phyloP scores from a whole-genome alignment of 2,329 filamentous ascomycete species.

The Penicillium verrucosum region DNA sequence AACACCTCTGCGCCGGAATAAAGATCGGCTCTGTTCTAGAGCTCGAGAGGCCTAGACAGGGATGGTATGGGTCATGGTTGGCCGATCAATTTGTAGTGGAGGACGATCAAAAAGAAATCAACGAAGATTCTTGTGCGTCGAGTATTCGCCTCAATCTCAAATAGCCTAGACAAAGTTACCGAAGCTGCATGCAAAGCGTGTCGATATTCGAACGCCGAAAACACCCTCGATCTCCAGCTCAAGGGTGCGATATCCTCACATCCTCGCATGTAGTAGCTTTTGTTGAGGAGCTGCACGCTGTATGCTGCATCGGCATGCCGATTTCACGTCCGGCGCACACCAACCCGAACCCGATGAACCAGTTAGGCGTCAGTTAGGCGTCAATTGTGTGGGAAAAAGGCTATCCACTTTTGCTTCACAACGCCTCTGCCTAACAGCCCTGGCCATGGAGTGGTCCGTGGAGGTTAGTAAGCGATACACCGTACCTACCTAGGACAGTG shows the following conservation, averaged over 20 bases:
- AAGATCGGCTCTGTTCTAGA: conserved; percentile 6
- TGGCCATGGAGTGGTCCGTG: conserved; percentile 5
- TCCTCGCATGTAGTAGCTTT: neutral
- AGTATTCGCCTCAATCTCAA: neutral
- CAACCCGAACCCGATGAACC: neutral
- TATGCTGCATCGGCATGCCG: conserved; percentile 6
- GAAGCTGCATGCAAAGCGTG: neutral
- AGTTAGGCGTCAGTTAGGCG: conserved; percentile 11
- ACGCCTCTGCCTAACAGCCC: neutral
- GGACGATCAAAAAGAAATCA: neutral
- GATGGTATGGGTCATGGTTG: neutral
- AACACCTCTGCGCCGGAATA: neutral
- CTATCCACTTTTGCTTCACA: conserved; percentile 1
- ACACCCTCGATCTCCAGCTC: neutral
- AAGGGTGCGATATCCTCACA: neutral
- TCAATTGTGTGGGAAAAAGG: neutral
- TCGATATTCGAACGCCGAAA: neutral
- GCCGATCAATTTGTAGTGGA: conserved; percentile 4
- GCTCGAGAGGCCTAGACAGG: neutral
- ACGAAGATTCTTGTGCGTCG: neutral
- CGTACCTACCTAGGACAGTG: neutral
- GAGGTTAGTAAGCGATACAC: neutral
- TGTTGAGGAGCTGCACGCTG: neutral
- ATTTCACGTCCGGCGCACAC: conserved; percentile 6
- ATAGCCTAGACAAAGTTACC: neutral